Percentiles rank a stretch among this genome's conserved stretches.
These are phyloP conservation scores for Volutella citrinella DNA, from an alignment of 2,329 filamentous ascomycete species.

Conservation along the genomic window DNA sequence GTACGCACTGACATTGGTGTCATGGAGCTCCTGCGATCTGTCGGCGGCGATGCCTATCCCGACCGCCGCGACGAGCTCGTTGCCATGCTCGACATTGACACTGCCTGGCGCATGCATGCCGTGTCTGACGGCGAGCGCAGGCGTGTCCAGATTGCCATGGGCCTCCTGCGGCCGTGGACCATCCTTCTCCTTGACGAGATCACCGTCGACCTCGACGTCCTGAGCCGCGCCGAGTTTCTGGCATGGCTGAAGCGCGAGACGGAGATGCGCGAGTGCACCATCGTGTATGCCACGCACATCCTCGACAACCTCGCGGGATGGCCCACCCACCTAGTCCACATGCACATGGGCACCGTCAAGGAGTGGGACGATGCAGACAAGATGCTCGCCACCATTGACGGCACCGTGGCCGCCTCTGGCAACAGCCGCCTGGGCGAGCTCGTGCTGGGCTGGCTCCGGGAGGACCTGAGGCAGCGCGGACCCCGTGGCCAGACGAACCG, in stretches of 20 bases:
- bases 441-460: constrained; percentile 81
- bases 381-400: constrained; percentile 57
- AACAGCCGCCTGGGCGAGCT: constrained; percentile 86
- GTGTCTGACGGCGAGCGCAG: constrained; percentile 90
- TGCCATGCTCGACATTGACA: constrained; percentile 84
- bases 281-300: constrained; percentile 97
- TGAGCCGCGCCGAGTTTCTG: constrained; percentile 81
- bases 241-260: constrained; percentile 85
- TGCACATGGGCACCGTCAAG: constrained; percentile 85
- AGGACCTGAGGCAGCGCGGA: constrained; percentile 75
- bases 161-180: constrained; percentile 84
- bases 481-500: constrained; percentile 61
- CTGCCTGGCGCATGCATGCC: constrained; percentile 91
- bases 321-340: constrained; percentile 94
- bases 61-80: constrained; percentile 84
- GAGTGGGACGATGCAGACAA: constrained; percentile 75
- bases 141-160: constrained; percentile 94
- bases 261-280: constrained; percentile 75
- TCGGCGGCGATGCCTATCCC: constrained; percentile 82
- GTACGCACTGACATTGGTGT: constrained; percentile 95
- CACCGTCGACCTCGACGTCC: constrained; percentile 90
- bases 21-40: constrained; percentile 74
- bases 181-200: constrained; percentile 93
- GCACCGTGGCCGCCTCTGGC: constrained; percentile 44
- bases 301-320: constrained; percentile 91